These are phyloP conservation scores for Spathaspora boniae DNA, from an alignment of 805 yeast genomes.

Conservation along the genomic window DNA sequence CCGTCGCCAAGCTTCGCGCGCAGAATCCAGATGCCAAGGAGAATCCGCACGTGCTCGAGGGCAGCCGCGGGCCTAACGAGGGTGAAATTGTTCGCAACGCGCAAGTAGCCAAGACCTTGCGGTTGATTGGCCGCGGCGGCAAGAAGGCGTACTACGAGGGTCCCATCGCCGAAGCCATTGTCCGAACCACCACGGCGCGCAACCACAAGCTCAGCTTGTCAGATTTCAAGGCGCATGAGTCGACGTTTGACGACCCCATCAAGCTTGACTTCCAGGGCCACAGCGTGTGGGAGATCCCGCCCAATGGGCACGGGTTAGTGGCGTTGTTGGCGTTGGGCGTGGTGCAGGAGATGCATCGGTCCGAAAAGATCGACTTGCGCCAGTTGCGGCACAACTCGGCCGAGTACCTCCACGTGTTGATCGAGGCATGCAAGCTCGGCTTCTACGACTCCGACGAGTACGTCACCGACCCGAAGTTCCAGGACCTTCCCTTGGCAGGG, in stretches of 20 bases:
- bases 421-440: conserved; percentile 67
- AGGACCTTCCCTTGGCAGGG: conserved; percentile 33
- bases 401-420: conserved; percentile 65
- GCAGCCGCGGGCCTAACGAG: conserved; percentile 41
- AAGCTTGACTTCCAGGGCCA: conserved; percentile 46
- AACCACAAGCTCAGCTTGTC: conserved; percentile 56
- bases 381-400: conserved; percentile 59
- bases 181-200: conserved; percentile 45
- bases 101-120: conserved; percentile 51
- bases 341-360: conserved; percentile 50
- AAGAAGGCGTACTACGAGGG: conserved; percentile 70
- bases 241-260: conserved; percentile 67
- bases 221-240: conserved; percentile 56
- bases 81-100: conserved; percentile 58
- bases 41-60: conserved; percentile 34
- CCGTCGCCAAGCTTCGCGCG: conserved; percentile 34
- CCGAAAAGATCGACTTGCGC: conserved; percentile 39
- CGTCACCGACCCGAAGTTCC: conserved; percentile 58
- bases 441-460: conserved; percentile 74
- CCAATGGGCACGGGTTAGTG: conserved; percentile 78
- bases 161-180: conserved; percentile 62
- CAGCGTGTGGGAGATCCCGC: conserved; percentile 77
- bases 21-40: conserved; percentile 32
- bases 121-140: conserved; percentile 52
- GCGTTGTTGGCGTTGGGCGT: conserved; percentile 70